phyloP scores from a whole-genome alignment of 2,329 filamentous ascomycete species.

The Microsporum canis region DNA sequence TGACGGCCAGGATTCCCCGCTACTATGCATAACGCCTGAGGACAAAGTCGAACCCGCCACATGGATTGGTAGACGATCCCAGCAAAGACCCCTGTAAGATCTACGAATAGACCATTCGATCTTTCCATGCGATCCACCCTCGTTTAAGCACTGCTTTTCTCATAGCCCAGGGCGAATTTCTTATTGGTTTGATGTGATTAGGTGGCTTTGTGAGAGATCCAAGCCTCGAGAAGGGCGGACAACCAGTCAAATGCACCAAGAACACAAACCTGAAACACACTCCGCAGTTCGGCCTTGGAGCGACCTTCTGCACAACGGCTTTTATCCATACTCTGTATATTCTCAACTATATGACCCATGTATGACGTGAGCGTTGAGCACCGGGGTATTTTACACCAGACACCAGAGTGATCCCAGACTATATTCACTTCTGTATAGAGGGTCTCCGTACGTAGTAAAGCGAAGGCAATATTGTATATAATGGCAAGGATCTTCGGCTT shows the following conservation, averaged over 20 bases:
- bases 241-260: neutral
- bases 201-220: neutral
- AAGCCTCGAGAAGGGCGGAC: neutral
- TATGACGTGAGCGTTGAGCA: neutral
- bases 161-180: neutral
- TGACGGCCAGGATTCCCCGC: constrained; percentile 1
- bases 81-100: neutral
- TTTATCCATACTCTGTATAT: neutral
- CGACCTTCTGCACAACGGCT: neutral
- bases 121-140: neutral
- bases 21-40: neutral
- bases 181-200: neutral
- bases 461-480: too few species aligned
- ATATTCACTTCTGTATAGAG: neutral
- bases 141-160: neutral
- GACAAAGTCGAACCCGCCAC: neutral
- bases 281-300: neutral
- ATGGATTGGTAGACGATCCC: neutral
- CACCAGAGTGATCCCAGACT: neutral
- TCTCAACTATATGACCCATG: neutral
- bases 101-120: neutral
- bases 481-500: neutral
- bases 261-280: constrained; percentile 1
- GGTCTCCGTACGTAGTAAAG: neutral
- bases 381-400: neutral